Conservation (phyloP, 768 basidiomycete genomes). For the Leucosporidium yakuticum region DNA sequence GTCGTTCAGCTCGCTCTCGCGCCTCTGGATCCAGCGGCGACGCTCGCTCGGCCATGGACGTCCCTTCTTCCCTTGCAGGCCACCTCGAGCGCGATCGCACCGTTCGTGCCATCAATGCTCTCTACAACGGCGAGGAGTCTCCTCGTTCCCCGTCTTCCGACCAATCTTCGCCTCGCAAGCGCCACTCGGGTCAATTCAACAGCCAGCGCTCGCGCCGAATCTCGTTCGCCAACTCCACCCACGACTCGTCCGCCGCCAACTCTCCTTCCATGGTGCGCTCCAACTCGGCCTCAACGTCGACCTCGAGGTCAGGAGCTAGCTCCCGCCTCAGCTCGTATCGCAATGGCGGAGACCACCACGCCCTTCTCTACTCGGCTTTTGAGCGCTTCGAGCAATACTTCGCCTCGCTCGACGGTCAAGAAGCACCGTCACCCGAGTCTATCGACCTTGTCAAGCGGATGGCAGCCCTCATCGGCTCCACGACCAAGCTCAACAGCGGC, state of each 20-base stretch:
- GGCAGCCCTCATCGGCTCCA: conserved; percentile 16
- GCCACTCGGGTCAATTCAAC: conserved; percentile 1
- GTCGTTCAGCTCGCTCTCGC: conserved; percentile 11
- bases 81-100: conserved; percentile 23
- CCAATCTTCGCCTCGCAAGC: conserved; percentile 12
- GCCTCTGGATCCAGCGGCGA: conserved; percentile 18
- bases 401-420: neutral
- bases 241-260: neutral
- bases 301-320: neutral
- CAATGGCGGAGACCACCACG: conserved; percentile 14
- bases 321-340: neutral
- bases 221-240: conserved; percentile 2
- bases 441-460: conserved; percentile 27
- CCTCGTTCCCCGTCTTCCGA: neutral
- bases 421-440: neutral
- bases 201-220: neutral
- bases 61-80: neutral
- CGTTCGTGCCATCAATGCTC: conserved; percentile 26
- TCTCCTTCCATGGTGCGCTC: neutral
- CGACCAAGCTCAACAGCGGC: conserved; percentile 28
- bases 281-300: neutral
- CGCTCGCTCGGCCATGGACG: neutral
- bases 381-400: conserved; percentile 28
- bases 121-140: conserved; percentile 14
- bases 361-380: conserved; percentile 22